These are phyloP conservation scores for Beta macrorhiza DNA, from an alignment of 179 eudicot species.

Conservation along the genomic window DNA sequence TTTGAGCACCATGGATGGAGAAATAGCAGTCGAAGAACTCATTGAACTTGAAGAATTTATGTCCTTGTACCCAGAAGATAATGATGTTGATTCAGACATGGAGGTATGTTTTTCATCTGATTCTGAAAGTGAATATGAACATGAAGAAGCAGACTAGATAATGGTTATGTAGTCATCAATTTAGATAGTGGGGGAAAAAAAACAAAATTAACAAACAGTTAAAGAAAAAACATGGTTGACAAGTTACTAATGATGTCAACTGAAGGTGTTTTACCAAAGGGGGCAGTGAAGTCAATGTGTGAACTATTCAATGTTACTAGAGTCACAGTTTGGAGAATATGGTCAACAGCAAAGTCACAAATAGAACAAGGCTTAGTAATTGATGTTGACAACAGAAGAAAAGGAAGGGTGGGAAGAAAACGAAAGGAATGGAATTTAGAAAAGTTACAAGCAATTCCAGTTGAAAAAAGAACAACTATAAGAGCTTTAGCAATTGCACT, in stretches of 20 bases:
- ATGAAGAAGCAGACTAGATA: not conserved
- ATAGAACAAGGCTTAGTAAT: too few relatives aligned
- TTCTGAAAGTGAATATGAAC: not conserved
- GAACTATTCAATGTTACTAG: too few relatives aligned
- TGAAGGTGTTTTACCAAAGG: not conserved
- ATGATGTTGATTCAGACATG: not conserved
- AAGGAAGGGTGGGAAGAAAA: too few relatives aligned
- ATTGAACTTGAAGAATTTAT: not conserved
- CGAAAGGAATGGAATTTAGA: too few relatives aligned
- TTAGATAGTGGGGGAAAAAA: not conserved
- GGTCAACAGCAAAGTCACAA: too few relatives aligned
- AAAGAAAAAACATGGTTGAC: not conserved
- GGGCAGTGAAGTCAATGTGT: not conserved
- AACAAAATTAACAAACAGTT: not conserved
- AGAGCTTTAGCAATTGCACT: too few relatives aligned
- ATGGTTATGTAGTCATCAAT: not conserved
- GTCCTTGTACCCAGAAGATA: not conserved
- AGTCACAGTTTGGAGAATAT: too few relatives aligned
- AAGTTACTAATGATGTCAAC: not conserved
- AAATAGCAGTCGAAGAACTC: not conserved
- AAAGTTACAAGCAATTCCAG: too few relatives aligned
- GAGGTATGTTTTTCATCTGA: not conserved
- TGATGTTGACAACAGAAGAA: too few relatives aligned
- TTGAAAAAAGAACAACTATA: too few relatives aligned
- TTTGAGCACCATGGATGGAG: not conserved